Evolutionary conservation across 2,329 filamentous ascomycete species (phyloP), one percentile per base, ranked within the genome.

Genomic region (Hawksworthiomyces lignivorus): DNA sequence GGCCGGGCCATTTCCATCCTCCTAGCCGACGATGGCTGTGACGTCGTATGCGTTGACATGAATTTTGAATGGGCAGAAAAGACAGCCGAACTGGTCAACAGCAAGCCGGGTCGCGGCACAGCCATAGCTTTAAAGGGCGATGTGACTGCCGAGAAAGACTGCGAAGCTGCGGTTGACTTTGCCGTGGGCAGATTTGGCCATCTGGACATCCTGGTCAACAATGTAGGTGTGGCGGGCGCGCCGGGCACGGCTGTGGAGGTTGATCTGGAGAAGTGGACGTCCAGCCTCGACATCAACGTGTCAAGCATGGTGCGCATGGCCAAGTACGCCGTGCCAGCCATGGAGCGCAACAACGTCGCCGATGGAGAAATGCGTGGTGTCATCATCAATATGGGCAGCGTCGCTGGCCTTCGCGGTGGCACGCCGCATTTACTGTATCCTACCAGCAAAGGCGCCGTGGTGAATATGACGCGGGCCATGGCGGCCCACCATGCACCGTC

Each of bases 251-350:
- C 78, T 0, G 64, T 75, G 2, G 72, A 77, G 0, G 72, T 82
- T 1, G 74, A 82, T 50, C 71, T 80, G 64, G 66, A 56, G 0
- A 62, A 66, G 10, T 84, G 76, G 75, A 63, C 70, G 0, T 65
- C 64, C 38, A 68, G 70, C 0, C 64, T 84, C 41, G 67, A 78
- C 33, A 61, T 82, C 35, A 84, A 84, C 51, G 74, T 84, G 4
- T 69, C 68, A 5, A 78, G 72, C 50, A 83, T 83, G 78, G 71
- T 82, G 22, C 62, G 73, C 41, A 82, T 83, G 75, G 63, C 65
- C 15, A 80, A 80, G 51, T 72, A 74, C 49, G 69, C 70, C 0
- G 70, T 84, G 22, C 79, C 78, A 0, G 70, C 62, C 4, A 83
- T 83, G 78, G 48, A 50, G 19, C 65, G 63, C 42, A 80, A 80